These are phyloP conservation scores for Trichoderma aggressivum DNA, from an alignment of 2,329 filamentous ascomycete genomes.

Conservation along the genomic window DNA sequence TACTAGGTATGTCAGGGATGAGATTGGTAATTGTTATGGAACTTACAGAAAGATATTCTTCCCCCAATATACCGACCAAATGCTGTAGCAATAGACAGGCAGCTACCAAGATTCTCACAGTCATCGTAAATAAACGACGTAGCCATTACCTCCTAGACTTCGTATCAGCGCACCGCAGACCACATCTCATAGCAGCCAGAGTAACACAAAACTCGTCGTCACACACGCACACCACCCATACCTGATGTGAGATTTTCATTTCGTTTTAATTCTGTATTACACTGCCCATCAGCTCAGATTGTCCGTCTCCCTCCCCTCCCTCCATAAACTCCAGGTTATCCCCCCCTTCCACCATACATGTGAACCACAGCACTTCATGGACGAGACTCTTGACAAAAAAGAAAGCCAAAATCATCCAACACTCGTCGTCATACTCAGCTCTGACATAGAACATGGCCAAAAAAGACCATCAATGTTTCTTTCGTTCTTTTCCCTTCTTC, in stretches of 20 bases:
- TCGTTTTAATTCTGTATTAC: conserved; percentile 16
- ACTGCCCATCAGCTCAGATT: background rate
- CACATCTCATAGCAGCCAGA: background rate
- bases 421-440: background rate
- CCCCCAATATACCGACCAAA: background rate
- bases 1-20: background rate
- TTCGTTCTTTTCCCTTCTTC: background rate
- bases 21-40: background rate
- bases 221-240: background rate
- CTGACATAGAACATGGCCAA: background rate
- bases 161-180: background rate
- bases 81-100: background rate
- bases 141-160: background rate
- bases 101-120: background rate
- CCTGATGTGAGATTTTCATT: conserved; percentile 8
- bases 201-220: background rate
- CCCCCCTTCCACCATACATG: background rate
- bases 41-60: background rate
- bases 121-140: background rate
- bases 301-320: background rate
- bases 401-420: background rate
- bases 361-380: background rate
- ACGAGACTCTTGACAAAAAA: background rate
- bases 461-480: background rate
- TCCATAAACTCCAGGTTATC: conserved; percentile 3